Evolutionary conservation across 345 rosid species (phyloP), one percentile per base, ranked within the genome.

Genomic region (Murraya koenigii): DNA sequence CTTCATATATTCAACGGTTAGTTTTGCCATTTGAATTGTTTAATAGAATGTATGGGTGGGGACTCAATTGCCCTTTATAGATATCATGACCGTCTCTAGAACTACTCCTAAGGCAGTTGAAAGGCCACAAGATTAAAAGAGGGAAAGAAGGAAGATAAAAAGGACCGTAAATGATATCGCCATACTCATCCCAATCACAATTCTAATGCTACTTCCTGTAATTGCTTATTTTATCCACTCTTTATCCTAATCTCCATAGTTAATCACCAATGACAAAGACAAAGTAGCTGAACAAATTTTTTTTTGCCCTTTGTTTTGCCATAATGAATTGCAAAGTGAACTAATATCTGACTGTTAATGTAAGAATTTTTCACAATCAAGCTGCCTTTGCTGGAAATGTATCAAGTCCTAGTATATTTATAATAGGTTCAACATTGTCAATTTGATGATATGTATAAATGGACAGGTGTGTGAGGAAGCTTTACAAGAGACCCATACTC

Each of bases 171-270:
- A 66, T 71, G 93, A 89, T 83, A 70, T 89, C 5, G 86, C 89
- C 6, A 65, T 84, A 9, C 89, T 91, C 52, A 66, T 89, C 64
- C 95, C 95, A 0, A 73, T 89, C 62, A 84, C 92, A 44, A 83
- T 91, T 61, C 81, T 91, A 67, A 89, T 91, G 93, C 82, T 89
- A 67, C 78, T 91, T 76, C 93, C 95, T 54, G 95, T 89, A 86
- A 83, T 90, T 63, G 60, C 75, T 11, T 49, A 19, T 33, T 52
- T 76, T 30, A 28, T 47, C 33, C 19, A 61, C 36, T 7, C 23
- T 56, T 39, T 23, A 72, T 33, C 8, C 33, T 33, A 64, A 64
- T 64, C 36, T 7, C 39, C 9, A 0, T 10, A 20, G 35, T 33
- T 10, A 64, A 19, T 19, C 41, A 64, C 41, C 38, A 15, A 30